Base-by-base conservation (phyloP, 2,329 filamentous ascomycete genomes). In the Fusarium sp. region DNA sequence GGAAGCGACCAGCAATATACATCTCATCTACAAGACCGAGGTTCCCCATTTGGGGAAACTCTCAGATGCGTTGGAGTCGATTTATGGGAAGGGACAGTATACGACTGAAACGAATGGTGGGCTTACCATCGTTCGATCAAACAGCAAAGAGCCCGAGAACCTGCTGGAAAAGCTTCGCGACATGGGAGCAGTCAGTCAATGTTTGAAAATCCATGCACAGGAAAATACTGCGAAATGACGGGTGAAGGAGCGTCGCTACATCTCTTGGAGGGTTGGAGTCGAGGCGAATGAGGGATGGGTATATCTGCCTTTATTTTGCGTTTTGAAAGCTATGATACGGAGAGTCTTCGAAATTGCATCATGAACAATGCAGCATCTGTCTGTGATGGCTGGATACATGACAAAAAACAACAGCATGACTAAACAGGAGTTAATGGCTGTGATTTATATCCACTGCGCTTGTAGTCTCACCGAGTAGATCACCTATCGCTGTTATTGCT, bases 1-100 rank as follows among this genome's bases (percentile, higher is more conserved):
- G 3, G 6, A 26, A 26, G 4, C 6, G 9, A 2, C 22, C 4
- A 22, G 15, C 11, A 25, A 42, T 7, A 28, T 15, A 1, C 31
- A 54, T 3, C 25, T 34, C 2, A 24, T 52, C 15, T 29, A 40
- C 11, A 38, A 12, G 10, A 36, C 31, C 0, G 38, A 54, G 12
- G 42, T 54, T 8, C 38, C 52, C 1, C 25, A 39, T 4, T 31
- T 42, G n/a, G 25, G 8, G 0, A 60, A 43, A 10, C 19, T 60
- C 9, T 15, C 42, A 0, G 35, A 47, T 2, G 35, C 42, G 0
- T 41, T 60, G 1, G 48, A 53, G 10, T 41, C 26, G 0, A 35
- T 60, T 1, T 60, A 54, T 13, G 57, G 55, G 1, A 59, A n/a
- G n/a, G 57, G 12, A 2, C 26, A 26, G 2, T 60, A 42, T 9